Base-by-base conservation (phyloP, 2,329 filamentous ascomycete species). In the Alternaria sp. region DNA sequence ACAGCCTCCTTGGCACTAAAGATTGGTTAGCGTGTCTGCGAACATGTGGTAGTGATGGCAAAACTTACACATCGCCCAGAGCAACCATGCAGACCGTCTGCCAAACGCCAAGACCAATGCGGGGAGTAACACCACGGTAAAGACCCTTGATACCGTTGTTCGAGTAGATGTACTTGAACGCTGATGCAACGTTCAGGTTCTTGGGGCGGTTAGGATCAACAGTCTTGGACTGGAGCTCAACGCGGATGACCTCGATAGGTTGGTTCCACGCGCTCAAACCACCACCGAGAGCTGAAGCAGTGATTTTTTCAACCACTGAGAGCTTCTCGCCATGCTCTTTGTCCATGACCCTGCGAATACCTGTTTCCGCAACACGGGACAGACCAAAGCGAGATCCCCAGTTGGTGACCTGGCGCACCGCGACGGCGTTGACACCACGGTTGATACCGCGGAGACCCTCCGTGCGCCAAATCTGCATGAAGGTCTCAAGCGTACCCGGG, bases 41-140 rank as follows among this genome's bases (percentile, higher is more conserved):
- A 1, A 26, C 18, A 41, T 42, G 20, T 3, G 12, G 36, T n/a
- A n/a, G 24, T 57, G 41, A 42, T 12, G 24, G 34, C 52, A 61
- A 53, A 71, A 88, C 93, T 85, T 83, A 96, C 93, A 96, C 94
- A 84, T 98, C 95, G 83, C 95, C 95, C 81, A 98, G 86, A 76
- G 94, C 95, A 82, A 99, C 95, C 95, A 99, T 99, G 87, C 95
- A 99, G 77, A 99, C 91, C 64, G 95, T 99, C 87, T 99, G 95
- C 95, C 95, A 99, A 84, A 99, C 88, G 78, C 95, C 91, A 67
- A 99, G 89, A 72, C 94, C 94, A 79, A 99, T 94, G 80, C 95
- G 90, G 73, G 95, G 95, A 70, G 93, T 86, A 66, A 99, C 94
- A 77, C 95, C 95, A 77, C 95, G 92, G 87, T 99, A 99, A 68